phyloP scores from a whole-genome alignment of 495 filamentous ascomycete species.

The Penicillium cataractarum region DNA sequence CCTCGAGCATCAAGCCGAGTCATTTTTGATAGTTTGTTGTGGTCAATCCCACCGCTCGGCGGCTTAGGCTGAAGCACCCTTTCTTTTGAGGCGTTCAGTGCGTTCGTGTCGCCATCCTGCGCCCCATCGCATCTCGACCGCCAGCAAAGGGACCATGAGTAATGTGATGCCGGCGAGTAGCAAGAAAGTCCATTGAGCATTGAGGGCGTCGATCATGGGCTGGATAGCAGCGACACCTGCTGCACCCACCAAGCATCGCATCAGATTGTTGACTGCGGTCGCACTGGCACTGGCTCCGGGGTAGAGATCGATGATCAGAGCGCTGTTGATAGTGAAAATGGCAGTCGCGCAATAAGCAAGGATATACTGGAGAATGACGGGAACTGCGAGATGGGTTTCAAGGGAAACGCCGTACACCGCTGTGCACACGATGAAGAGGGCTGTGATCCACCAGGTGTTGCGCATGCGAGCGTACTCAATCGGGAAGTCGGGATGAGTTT shows the following conservation, averaged over 20 bases:
- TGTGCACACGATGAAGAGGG: slow-evolving; percentile 37
- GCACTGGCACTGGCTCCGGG: slow-evolving; percentile 63
- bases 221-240: slow-evolving; percentile 63
- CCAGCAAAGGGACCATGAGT: slow-evolving; percentile 39
- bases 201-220: slow-evolving; percentile 64
- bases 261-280: slow-evolving; percentile 73
- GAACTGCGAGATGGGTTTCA: slow-evolving; percentile 50
- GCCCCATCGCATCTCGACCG: slow-evolving; percentile 48
- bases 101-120: slow-evolving; percentile 46
- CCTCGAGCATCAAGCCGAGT: not conserved
- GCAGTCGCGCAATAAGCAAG: slow-evolving; percentile 47
- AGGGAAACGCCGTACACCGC: slow-evolving; percentile 35
- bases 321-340: slow-evolving; percentile 60
- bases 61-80: slow-evolving; percentile 1
- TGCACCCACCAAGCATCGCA: slow-evolving; percentile 68
- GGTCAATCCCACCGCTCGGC: not conserved
- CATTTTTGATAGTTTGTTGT: not conserved
- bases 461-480: slow-evolving; percentile 54
- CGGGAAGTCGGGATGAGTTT: slow-evolving; percentile 52
- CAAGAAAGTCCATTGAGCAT: slow-evolving; percentile 62
- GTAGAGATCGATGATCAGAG: slow-evolving; percentile 69
- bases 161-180: slow-evolving; percentile 56
- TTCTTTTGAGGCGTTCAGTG: slow-evolving; percentile 25
- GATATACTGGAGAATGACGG: slow-evolving; percentile 60
- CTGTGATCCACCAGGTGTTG: slow-evolving; percentile 48